These are phyloP conservation scores for Metschnikowia shivogae DNA, from an alignment of 805 yeast genomes.

Conservation along the genomic window DNA sequence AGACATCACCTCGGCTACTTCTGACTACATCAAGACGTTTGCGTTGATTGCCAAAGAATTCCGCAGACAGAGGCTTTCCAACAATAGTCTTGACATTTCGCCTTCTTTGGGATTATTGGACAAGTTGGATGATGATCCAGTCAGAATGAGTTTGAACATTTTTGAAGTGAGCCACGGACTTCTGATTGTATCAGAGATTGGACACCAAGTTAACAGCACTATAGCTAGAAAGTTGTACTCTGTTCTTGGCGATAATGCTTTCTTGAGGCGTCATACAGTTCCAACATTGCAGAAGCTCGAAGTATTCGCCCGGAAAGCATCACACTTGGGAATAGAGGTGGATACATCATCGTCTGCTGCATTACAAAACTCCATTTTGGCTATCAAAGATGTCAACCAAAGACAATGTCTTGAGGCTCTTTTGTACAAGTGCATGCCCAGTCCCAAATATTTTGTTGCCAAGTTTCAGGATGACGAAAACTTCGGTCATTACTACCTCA, in stretches of 20 bases:
- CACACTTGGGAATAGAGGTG: slow-evolving; percentile 59
- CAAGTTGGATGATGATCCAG: slow-evolving; percentile 82
- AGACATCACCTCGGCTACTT: slow-evolving; percentile 49
- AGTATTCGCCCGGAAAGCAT: slow-evolving; percentile 67
- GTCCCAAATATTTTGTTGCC: slow-evolving; percentile 85
- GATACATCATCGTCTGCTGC: slow-evolving; percentile 73
- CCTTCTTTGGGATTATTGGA: slow-evolving; percentile 65
- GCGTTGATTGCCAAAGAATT: slow-evolving; percentile 64
- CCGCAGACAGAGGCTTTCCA: slow-evolving; percentile 61
- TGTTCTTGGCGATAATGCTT: slow-evolving; percentile 71
- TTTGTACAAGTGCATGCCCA: slow-evolving; percentile 72
- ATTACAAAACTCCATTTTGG: slow-evolving; percentile 65
- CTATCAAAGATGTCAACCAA: slow-evolving; percentile 54
- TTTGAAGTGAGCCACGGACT: slow-evolving; percentile 57
- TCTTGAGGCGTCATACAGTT: slow-evolving; percentile 80
- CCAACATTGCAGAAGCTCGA: slow-evolving; percentile 82
- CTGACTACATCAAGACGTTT: slow-evolving; percentile 61
- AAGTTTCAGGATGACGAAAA: slow-evolving; percentile 80
- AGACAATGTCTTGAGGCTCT: slow-evolving; percentile 76
- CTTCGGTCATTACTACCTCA: slow-evolving; percentile 75
- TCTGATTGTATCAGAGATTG: slow-evolving; percentile 66
- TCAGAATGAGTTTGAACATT: slow-evolving; percentile 65
- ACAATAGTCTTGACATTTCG: slow-evolving; percentile 42
- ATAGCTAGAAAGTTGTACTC: slow-evolving; percentile 79
- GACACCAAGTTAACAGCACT: slow-evolving; percentile 75